phyloP scores from a whole-genome alignment of 768 basidiomycete genomes.

The Cyclocybe cylindracea region DNA sequence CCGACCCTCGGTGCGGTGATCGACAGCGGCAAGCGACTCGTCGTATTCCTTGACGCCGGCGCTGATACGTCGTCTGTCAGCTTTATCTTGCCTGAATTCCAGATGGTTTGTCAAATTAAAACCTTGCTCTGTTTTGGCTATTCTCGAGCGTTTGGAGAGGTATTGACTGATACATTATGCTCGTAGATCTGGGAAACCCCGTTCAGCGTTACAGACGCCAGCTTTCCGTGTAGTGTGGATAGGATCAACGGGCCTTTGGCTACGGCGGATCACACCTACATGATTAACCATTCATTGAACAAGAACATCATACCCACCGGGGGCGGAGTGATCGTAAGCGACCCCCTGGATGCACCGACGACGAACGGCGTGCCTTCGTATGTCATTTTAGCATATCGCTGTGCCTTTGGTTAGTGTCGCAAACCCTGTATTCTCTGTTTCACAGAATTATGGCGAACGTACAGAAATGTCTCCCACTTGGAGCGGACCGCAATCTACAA shows the following conservation, averaged over 20 bases:
- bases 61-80: slow-evolving; percentile 42
- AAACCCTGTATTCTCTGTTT: neutral
- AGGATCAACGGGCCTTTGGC: slow-evolving; percentile 50
- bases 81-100: slow-evolving; percentile 59
- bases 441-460: slow-evolving; percentile 41
- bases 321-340: slow-evolving; percentile 36
- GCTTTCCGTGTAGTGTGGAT: slow-evolving; percentile 55
- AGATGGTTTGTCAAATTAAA: slow-evolving; percentile 38
- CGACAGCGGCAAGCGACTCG: slow-evolving; percentile 56
- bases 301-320: slow-evolving; percentile 39
- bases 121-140: neutral
- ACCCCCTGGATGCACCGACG: slow-evolving; percentile 35
- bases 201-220: slow-evolving; percentile 47
- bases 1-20: slow-evolving; percentile 67
- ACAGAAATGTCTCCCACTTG: slow-evolving; percentile 43
- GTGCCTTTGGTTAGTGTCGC: neutral
- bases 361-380: slow-evolving; percentile 40
- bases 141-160: neutral
- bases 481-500: slow-evolving; percentile 45
- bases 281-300: slow-evolving; percentile 63
- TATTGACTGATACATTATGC: neutral
- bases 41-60: slow-evolving; percentile 61
- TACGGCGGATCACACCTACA: slow-evolving; percentile 51
- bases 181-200: slow-evolving; percentile 61
- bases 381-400: slow-evolving; percentile 15